These are phyloP conservation scores for Cutaneotrichosporon sp. DNA, from an alignment of 1,284 basidiomycete species.

Conservation along the genomic window DNA sequence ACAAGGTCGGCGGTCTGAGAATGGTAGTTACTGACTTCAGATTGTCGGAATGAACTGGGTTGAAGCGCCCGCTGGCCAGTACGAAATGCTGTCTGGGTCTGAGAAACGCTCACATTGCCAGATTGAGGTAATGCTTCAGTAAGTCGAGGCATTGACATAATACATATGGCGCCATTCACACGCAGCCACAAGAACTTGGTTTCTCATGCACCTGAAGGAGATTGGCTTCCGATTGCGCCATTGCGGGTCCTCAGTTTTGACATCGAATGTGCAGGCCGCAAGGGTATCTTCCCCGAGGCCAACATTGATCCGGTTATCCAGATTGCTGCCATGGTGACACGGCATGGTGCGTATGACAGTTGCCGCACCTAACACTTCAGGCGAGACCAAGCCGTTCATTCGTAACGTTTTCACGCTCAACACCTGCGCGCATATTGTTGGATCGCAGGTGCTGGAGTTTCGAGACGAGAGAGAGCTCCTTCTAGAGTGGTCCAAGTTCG, in stretches of 20 bases:
- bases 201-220: constrained; percentile 81
- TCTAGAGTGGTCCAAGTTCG: constrained; percentile 74
- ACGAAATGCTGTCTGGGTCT: constrained; percentile 57
- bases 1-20: constrained; percentile 59
- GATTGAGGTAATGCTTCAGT: constrained; percentile 74
- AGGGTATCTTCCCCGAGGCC: constrained; percentile 90
- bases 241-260: constrained; percentile 89
- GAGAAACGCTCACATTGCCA: constrained; percentile 75
- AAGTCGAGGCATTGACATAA: constrained; percentile 27
- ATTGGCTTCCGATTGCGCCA: constrained; percentile 85
- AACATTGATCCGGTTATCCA: constrained; percentile 87
- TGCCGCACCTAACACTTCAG: constrained; percentile 50
- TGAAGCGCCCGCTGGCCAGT: constrained; percentile 75
- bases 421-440: constrained; percentile 85
- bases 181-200: constrained; percentile 72
- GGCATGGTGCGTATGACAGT: constrained; percentile 62
- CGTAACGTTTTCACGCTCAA: constrained; percentile 95
- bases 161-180: neutral
- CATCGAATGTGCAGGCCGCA: constrained; percentile 93
- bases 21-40: constrained; percentile 47
- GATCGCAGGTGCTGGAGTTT: constrained; percentile 86
- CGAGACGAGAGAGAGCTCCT: constrained; percentile 69
- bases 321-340: constrained; percentile 94
- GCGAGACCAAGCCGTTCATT: constrained; percentile 84
- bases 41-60: constrained; percentile 98